Base-by-base conservation (phyloP, 2,329 filamentous ascomycete genomes). In the Aspergillus aculeatinus region DNA sequence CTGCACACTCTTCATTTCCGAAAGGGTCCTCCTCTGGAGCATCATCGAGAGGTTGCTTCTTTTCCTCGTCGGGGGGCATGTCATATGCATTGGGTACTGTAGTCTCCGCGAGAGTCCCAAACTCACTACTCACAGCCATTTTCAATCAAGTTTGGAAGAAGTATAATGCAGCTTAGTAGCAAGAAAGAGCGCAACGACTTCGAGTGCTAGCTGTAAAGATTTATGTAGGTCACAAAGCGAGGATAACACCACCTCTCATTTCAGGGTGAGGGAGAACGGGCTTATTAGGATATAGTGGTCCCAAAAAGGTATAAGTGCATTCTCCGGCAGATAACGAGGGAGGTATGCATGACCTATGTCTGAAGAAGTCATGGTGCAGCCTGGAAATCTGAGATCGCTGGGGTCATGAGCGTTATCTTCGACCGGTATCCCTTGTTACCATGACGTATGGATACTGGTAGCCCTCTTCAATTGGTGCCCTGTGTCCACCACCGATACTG, bases 1-100 rank as follows among this genome's bases (percentile, higher is more conserved):
- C 77, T 9, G 71, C 70, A 3, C 61, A 64, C 29, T 71, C 70
- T 62, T 78, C 76, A 66, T 76, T 69, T 2, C 76, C 75, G 62
- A 77, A 78, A 0, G 74, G 74, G 58, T 78, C 76, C 19, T 65
- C 59, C 7, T 49, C 48, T 5, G 62, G 62, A 1, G 58, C 7
- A 3, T 63, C 57, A 16, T 56, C 52, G 2, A 31, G 27, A 10
- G 50, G 33, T n/a, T 51, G 42, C 33, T 64, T 65, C 48, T 65
- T 61, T 27, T 64, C 62, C 48, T 59, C 21, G 31, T 63, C 61
- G 5, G 31, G 29, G 2, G 11, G 3, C 9, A 53, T 56, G 21
- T 52, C 35, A 27, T 58, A 55, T 35, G 29, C 50, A 39, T 53
- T 50, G 35, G 55, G n/a, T 16, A 49, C 50, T 39, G 55, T 27